A percentile compares a stretch with the other conserved stretches of the same genome.
Evolutionary conservation across 75 land plant species (phyloP).

Genomic region (Pinus taeda): DNA sequence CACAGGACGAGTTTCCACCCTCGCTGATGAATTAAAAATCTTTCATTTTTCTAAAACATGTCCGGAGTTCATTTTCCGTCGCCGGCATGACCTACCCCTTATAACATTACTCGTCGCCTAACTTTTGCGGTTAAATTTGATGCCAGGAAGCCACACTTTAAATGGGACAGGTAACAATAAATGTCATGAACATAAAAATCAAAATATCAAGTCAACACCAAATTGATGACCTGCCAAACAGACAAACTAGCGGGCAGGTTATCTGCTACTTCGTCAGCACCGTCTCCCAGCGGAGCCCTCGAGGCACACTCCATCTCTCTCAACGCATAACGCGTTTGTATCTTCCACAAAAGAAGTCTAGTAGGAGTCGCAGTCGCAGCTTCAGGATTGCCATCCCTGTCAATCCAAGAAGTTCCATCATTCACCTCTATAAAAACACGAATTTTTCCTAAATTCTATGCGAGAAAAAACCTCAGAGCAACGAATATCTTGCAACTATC

Average conservation of each 20-base stretch:
- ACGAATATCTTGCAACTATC: neutral
- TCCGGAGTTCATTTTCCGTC: too few species aligned
- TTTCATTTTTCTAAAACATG: too few species aligned
- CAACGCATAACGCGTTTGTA: neutral
- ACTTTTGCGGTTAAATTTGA: too few species aligned
- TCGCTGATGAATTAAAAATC: too few species aligned
- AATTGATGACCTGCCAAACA: too few species aligned
- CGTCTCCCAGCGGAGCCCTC: conserved; percentile 3
- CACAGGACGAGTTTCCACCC: too few species aligned
- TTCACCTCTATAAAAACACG: neutral
- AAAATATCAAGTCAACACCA: too few species aligned
- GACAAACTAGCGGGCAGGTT: conserved; percentile 1
- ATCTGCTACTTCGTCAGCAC: neutral
- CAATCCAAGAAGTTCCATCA: neutral
- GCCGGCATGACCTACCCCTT: too few species aligned
- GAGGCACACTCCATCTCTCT: neutral
- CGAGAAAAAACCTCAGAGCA: neutral
- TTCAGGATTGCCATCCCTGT: neutral
- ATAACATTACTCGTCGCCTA: too few species aligned
- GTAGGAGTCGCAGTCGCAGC: neutral
- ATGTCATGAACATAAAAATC: too few species aligned
- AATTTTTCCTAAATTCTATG: neutral
- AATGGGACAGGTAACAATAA: too few species aligned
- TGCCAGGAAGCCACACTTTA: too few species aligned
- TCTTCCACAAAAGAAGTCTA: neutral